Percentiles rank a stretch among this genome's conserved stretches.
Evolutionary conservation across 352 stramenopile species (phyloP).

Genomic region (Phytopythium helicoides): DNA sequence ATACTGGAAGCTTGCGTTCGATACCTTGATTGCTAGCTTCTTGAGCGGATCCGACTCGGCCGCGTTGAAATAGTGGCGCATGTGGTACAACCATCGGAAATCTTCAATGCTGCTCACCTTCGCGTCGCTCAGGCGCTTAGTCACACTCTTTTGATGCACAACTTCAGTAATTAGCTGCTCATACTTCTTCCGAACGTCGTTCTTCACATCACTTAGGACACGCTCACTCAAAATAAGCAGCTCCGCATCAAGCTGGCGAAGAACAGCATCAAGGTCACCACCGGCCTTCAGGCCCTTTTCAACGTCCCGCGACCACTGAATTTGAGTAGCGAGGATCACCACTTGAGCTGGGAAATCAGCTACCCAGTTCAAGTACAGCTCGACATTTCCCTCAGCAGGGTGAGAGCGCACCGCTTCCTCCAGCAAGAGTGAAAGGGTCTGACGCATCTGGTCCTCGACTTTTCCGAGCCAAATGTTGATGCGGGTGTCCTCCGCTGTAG

Average conservation of each 20-base stretch:
- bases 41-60: conserved; percentile 81
- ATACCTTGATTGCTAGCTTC: conserved; percentile 97
- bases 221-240: conserved; percentile 96
- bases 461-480: conserved; percentile 96
- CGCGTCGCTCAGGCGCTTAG: conserved; percentile 87
- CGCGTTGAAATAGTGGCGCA: conserved; percentile 97
- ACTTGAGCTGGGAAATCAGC: conserved; percentile 97
- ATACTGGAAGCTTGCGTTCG: conserved; percentile 98
- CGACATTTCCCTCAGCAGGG: conserved; percentile 66
- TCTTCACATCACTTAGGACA: conserved; percentile 93
- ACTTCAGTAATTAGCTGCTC: conserved; percentile 99
- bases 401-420: conserved; percentile 90
- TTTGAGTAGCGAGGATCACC: conserved; percentile 97
- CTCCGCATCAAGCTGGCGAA: conserved; percentile 76
- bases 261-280: conserved; percentile 36
- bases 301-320: conserved; percentile 96
- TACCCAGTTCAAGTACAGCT: conserved; percentile 97
- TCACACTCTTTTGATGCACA: conserved; percentile 99
- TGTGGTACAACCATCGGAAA: conserved; percentile 99
- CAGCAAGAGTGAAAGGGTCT: conserved; percentile 94
- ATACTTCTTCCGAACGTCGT: conserved; percentile 97
- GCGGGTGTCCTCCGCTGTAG: conserved; percentile 86
- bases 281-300: conserved; percentile 87
- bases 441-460: conserved; percentile 97
- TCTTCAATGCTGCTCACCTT: conserved; percentile 86